These are phyloP conservation scores for Xylaria sp. DNA, from an alignment of 2,329 filamentous ascomycete genomes.

Conservation along the genomic window DNA sequence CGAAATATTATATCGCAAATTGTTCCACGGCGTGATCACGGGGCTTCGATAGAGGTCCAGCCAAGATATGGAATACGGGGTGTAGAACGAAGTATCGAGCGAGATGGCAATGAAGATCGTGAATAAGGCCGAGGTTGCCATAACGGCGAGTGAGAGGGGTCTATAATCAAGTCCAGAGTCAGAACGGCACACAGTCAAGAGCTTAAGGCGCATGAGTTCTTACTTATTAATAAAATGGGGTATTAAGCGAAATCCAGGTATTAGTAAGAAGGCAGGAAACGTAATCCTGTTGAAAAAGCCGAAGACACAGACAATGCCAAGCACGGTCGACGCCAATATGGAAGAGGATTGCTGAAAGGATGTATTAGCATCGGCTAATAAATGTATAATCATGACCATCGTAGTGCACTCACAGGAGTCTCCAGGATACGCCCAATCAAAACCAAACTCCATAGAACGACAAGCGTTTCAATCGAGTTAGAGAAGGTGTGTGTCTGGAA, in stretches of 20 bases:
- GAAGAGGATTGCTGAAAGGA: slow-evolving; percentile 70
- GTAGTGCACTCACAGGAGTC: slow-evolving; percentile 65
- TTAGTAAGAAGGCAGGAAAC: slow-evolving; percentile 88
- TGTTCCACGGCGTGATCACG: slow-evolving; percentile 78
- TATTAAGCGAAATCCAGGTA: slow-evolving; percentile 82
- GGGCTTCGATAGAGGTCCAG: slow-evolving; percentile 67
- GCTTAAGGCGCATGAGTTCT: slow-evolving; percentile 39
- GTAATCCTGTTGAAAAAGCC: slow-evolving; percentile 97
- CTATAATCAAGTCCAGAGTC: slow-evolving; percentile 44
- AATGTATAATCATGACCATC: not conserved
- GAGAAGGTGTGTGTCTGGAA: slow-evolving; percentile 99
- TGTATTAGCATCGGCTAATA: not conserved
- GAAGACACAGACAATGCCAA: slow-evolving; percentile 82
- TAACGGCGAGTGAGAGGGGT: slow-evolving; percentile 65
- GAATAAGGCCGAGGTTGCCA: slow-evolving; percentile 67
- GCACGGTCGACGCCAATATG: slow-evolving; percentile 73
- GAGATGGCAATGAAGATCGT: slow-evolving; percentile 76
- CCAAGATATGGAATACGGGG: slow-evolving; percentile 66
- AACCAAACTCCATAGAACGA: slow-evolving; percentile 92
- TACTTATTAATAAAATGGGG: slow-evolving; percentile 85
- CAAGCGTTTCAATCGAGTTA: slow-evolving; percentile 92
- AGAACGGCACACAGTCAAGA: slow-evolving; percentile 12
- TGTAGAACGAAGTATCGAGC: slow-evolving; percentile 86
- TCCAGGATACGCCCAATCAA: slow-evolving; percentile 85
- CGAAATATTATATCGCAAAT: slow-evolving; percentile 75